Base-by-base conservation (phyloP, 306 rosid species). In the Prunus mume region DNA sequence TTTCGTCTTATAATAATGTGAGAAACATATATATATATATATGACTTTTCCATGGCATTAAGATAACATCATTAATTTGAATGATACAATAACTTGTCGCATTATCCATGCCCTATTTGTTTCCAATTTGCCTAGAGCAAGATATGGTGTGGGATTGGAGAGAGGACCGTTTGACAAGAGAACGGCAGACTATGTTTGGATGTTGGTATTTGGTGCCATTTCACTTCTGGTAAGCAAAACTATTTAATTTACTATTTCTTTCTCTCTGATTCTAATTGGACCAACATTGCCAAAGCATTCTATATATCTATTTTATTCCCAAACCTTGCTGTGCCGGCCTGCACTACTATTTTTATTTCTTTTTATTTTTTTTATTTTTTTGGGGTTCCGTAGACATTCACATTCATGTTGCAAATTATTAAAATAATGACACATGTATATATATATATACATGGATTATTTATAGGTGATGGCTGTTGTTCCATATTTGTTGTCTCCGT, bases 181-280 rank as follows among this genome's bases (percentile, higher is more conserved):
- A 82, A 92, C 96, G 43, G 96, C 92, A 19, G 93, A 92, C 79
- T 92, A 78, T 75, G 79, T 85, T 54, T 92, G 93, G 93, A 92
- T 92, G 96, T 65, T 92, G 34, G 50, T 87, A 58, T 83, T 90
- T 78, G 96, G 96, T 61, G 89, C 97, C 28, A 58, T 88, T 67
- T 88, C 92, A 60, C 93, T 92, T 87, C 72, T 92, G 88, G 97
- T 90, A 84, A 43, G 82, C 8, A 18, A 47, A 11, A 60, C 49
- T 17, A 49, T 62, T 60, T n/a, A 22, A 68, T 46, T 9, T 10
- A 58, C 14, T 11, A 58, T 58, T 9, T 24, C 0, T 20, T 0
- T 49, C 17, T 12, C 24, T 68, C 7, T 32, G 13, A 65, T 28
- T 6, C 32, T 41, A 22, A 32, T 8, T 56, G 43, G 43, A 6